Evolutionary conservation across 345 rosid genomes (phyloP), one percentile per base, ranked within the genome.

Genomic region (Euclidium syriacum): DNA sequence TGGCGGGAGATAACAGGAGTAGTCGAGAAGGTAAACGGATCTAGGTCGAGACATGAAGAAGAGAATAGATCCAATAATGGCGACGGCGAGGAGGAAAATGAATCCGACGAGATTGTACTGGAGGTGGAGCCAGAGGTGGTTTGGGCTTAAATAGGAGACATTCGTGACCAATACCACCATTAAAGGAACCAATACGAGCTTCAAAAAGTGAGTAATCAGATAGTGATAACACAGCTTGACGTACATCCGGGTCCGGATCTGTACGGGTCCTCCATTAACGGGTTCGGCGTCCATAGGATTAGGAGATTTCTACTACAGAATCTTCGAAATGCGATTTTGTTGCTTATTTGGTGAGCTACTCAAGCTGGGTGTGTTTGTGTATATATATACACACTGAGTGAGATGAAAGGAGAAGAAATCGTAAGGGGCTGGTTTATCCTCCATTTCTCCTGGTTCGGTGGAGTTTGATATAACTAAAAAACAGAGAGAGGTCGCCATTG

Each of bases 1-100:
- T 1, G 95, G 96, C 11, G 98, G 95, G 23, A 79, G 83, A 58
- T 83, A 87, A 36, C 96, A 89, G 1, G 91, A 78, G 72, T 78
- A 89, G 33, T 83, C 95, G 18, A 92, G 79, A 7, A 92, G 76
- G 64, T 70, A 92, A 53, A 92, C 57, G 56, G 91, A 73, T 77
- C 87, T 69, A 33, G 87, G 86, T 32, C 89, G 84, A 53, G 81
- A 78, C 86, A 85, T 82, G 73, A 85, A 64, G 75, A 85, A 89
- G 62, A 78, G 77, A 12, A 82, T 82, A 59, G 67, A 77, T 16
- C 91, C 91, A 22, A 76, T 74, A 4, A 82, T 72, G 22, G 79
- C 57, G 42, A 86, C 50, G 41, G 65, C 75, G 11, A 82, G 68
- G 56, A 86, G 69, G 40, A 71, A 71, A 59, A 85, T 63, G 72